Conservation (phyloP, 495 filamentous ascomycete genomes). For the Hypoxylon subgilvum region DNA sequence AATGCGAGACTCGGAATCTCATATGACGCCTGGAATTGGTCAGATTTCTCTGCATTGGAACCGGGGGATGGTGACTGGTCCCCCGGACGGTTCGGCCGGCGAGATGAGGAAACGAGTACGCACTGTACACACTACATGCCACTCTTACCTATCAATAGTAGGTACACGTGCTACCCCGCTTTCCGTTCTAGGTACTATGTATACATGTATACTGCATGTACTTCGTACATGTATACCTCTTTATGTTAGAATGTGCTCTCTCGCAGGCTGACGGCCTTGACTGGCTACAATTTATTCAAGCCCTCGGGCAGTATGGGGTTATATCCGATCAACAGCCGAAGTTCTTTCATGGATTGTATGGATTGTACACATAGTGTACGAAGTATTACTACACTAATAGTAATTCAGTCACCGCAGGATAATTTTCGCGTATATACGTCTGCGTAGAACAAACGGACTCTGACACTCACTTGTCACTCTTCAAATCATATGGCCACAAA, state of each 20-base stretch:
- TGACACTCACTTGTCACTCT: too few species aligned
- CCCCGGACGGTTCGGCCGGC: too few species aligned
- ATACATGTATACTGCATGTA: not conserved
- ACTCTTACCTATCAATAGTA: too few species aligned
- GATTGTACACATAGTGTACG: too few species aligned
- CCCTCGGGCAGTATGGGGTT: slow-evolving; percentile 6
- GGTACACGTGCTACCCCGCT: slow-evolving; percentile 11
- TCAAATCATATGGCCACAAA: too few species aligned
- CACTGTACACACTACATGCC: too few species aligned
- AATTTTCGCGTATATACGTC: too few species aligned
- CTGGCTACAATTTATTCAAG: slow-evolving; percentile 7
- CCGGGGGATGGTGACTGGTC: too few species aligned
- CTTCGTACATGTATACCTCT: too few species aligned
- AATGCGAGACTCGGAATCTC: slow-evolving; percentile 19
- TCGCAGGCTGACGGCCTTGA: slow-evolving; percentile 3
- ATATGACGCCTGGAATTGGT: slow-evolving; percentile 30
- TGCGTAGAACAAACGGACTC: too few species aligned
- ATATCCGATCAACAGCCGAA: slow-evolving; percentile 30
- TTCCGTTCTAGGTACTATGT: not conserved
- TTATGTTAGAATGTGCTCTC: too few species aligned
- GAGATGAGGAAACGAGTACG: too few species aligned
- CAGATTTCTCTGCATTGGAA: slow-evolving; percentile 30
- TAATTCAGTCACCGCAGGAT: slow-evolving; percentile 19
- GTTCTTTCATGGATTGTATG: slow-evolving; percentile 2
- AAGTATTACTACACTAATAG: slow-evolving; percentile 31